Conservation (phyloP, 495 filamentous ascomycete species). For the Daldinia caldariorum region DNA sequence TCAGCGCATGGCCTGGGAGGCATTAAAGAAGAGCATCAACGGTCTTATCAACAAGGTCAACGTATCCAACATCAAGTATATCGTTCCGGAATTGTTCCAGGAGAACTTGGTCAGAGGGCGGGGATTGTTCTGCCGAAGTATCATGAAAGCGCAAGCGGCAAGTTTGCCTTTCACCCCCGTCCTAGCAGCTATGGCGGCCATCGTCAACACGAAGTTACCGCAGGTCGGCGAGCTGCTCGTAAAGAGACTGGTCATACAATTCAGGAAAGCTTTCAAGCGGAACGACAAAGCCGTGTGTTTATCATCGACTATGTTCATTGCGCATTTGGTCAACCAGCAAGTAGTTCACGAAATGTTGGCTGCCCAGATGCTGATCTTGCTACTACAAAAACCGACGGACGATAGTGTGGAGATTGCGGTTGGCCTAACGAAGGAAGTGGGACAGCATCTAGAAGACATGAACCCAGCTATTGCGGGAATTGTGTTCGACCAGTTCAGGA, state of each 20-base stretch:
- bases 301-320: slow-evolving; percentile 90
- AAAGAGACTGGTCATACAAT: slow-evolving; percentile 87
- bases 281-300: slow-evolving; percentile 97
- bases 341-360: slow-evolving; percentile 93
- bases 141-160: slow-evolving; percentile 98
- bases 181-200: slow-evolving; percentile 92
- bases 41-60: slow-evolving; percentile 99
- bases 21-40: slow-evolving; percentile 98
- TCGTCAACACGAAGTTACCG: slow-evolving; percentile 97
- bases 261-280: slow-evolving; percentile 93
- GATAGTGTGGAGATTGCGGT: slow-evolving; percentile 99
- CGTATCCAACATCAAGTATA: slow-evolving; percentile 94
- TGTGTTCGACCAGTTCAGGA: slow-evolving; percentile 95
- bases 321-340: slow-evolving; percentile 93
- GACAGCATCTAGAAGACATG: slow-evolving; percentile 95
- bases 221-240: slow-evolving; percentile 91
- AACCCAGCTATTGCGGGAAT: slow-evolving; percentile 81
- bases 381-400: slow-evolving; percentile 94
- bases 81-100: slow-evolving; percentile 92
- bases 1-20: slow-evolving; percentile 99
- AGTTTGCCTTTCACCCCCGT: slow-evolving; percentile 96
- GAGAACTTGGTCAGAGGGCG: slow-evolving; percentile 93
- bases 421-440: slow-evolving; percentile 87
- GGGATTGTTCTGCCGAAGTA: slow-evolving; percentile 90
- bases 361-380: slow-evolving; percentile 86